Conservation (phyloP, 345 rosid genomes). For the Corymbia maculata region DNA sequence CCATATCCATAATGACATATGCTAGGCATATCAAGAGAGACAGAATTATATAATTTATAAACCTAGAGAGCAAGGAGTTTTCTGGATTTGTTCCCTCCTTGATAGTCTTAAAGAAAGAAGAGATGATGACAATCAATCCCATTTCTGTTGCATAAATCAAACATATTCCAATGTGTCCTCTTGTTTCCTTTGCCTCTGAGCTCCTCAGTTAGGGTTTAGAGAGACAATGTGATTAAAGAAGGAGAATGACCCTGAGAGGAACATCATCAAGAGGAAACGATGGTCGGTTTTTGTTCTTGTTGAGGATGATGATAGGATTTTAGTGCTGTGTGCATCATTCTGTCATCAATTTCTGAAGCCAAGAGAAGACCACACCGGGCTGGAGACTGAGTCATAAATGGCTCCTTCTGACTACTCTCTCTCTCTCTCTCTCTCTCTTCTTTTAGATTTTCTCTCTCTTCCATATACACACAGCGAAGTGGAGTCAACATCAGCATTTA, state of each 20-base stretch:
- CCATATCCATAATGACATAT: not conserved
- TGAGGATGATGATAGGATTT: not conserved
- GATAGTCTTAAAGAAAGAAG: not conserved
- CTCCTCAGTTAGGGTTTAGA: not conserved
- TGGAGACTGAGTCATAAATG: not conserved
- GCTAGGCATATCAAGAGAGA: not conserved
- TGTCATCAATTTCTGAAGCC: constrained; percentile 41
- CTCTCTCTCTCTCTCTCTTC: not conserved
- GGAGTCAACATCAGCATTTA: constrained; percentile 39
- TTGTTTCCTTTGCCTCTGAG: not conserved
- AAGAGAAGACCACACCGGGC: constrained; percentile 21
- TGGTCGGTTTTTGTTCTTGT: not conserved
- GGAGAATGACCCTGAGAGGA: not conserved
- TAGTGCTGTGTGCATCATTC: not conserved
- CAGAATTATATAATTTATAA: not conserved
- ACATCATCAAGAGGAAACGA: not conserved
- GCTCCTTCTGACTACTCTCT: not conserved
- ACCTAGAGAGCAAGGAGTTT: not conserved
- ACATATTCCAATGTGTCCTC: not conserved
- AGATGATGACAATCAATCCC: not conserved
- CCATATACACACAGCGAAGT: constrained; percentile 3
- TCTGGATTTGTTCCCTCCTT: not conserved
- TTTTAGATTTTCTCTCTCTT: not conserved
- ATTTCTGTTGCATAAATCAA: not conserved
- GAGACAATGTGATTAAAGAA: not conserved